Evolutionary conservation across 108 stramenopile species (phyloP).

Genomic region (Craspedostauros australis): DNA sequence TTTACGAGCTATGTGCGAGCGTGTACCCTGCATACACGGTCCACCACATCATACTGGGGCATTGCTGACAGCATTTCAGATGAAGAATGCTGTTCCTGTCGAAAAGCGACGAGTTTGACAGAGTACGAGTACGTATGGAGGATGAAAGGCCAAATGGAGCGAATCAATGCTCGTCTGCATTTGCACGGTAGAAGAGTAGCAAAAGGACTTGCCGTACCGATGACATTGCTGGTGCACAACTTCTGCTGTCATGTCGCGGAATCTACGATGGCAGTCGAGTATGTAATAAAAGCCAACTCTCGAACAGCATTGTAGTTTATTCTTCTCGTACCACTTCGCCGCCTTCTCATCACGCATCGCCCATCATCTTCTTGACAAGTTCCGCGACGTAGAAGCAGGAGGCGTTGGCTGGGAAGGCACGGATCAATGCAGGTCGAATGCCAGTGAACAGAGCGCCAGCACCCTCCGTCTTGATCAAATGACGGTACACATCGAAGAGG

Average conservation of each 20-base stretch:
- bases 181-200: neutral
- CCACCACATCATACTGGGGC: too few species aligned
- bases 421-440: slow-evolving; percentile 73
- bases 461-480: slow-evolving; percentile 74
- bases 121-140: too few species aligned
- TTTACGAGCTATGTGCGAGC: too few species aligned
- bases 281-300: neutral
- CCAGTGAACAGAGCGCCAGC: slow-evolving; percentile 64
- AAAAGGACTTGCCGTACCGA: neutral
- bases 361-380: slow-evolving; percentile 52
- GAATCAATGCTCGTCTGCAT: neutral
- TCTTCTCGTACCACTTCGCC: too few species aligned
- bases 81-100: too few species aligned
- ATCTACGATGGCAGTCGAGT: neutral
- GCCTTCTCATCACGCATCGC: too few species aligned
- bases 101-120: too few species aligned
- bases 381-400: slow-evolving; percentile 90
- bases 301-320: slow-evolving; percentile 11
- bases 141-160: too few species aligned
- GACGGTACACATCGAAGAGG: slow-evolving; percentile 47
- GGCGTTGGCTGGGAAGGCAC: slow-evolving; percentile 89
- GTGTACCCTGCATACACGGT: too few species aligned
- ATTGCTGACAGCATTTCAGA: too few species aligned
- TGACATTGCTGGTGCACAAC: neutral
- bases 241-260: neutral